A percentile compares a stretch with the other conserved stretches of the same genome.
phyloP scores from a whole-genome alignment of 2,329 filamentous ascomycete genomes.

The Emericellopsis cladophorae region DNA sequence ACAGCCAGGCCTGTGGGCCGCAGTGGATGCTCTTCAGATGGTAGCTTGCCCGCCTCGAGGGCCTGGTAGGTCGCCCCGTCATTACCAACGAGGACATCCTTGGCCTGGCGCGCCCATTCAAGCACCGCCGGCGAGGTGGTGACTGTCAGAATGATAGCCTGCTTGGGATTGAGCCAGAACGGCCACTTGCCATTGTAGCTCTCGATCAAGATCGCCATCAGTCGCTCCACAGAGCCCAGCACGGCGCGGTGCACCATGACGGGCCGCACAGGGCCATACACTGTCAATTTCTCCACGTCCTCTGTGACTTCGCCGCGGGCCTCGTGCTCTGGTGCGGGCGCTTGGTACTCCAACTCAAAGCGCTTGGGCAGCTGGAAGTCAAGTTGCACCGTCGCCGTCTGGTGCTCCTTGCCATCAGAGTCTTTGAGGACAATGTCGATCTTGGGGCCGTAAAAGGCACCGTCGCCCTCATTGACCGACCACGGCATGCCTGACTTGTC shows the following conservation, averaged over 20 bases:
- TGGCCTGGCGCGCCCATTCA: conserved; percentile 30
- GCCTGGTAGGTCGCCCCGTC: conserved; percentile 16
- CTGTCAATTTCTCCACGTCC: conserved; percentile 31
- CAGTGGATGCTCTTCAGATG: conserved; percentile 27
- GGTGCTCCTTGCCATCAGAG: conserved; percentile 73
- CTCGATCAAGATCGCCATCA: conserved; percentile 78
- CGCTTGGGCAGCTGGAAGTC: conserved; percentile 82
- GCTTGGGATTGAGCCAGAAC: conserved; percentile 78
- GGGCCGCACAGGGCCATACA: conserved; percentile 49
- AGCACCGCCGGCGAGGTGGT: conserved; percentile 46
- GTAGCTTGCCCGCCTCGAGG: conserved; percentile 15
- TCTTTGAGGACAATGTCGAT: conserved; percentile 78
- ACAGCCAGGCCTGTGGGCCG: conserved; percentile 52
- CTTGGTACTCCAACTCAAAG: conserved; percentile 65
- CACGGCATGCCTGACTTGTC: conserved; percentile 62
- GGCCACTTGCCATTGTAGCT: conserved; percentile 71
- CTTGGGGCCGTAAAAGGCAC: conserved; percentile 85
- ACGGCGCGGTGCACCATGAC: conserved; percentile 80
- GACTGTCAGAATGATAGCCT: conserved; percentile 62
- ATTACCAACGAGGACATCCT: conserved; percentile 37
- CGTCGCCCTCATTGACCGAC: conserved; percentile 68
- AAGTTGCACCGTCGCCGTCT: conserved; percentile 79
- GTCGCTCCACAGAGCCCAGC: conserved; percentile 70
- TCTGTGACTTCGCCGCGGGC: conserved; percentile 35
- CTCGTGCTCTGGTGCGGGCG: conserved; percentile 52